phyloP scores from a whole-genome alignment of 805 yeast species.

The Babjeviella inositovora region DNA sequence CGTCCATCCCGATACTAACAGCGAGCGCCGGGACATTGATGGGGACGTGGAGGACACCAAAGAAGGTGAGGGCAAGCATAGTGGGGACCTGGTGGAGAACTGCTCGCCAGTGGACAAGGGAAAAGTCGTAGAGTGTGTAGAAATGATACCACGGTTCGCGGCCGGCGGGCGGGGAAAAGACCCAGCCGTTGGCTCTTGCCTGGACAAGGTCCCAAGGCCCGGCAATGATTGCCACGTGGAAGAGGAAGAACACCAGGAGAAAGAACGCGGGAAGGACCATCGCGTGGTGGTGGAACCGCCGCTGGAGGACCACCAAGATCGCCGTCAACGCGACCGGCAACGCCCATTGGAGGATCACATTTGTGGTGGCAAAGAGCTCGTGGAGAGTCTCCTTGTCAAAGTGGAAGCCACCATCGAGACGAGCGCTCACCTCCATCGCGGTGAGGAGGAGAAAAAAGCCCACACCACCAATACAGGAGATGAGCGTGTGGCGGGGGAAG shows the following conservation, averaged over 20 bases:
- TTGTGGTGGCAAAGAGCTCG: slow-evolving; percentile 17
- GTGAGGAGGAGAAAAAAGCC: slow-evolving; percentile 86
- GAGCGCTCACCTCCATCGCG: slow-evolving; percentile 81
- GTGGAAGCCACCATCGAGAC: slow-evolving; percentile 57
- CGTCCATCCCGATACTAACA: slow-evolving; percentile 73
- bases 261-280: slow-evolving; percentile 71
- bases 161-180: slow-evolving; percentile 50
- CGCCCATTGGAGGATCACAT: slow-evolving; percentile 45
- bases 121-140: slow-evolving; percentile 57
- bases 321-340: slow-evolving; percentile 53
- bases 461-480: slow-evolving; percentile 97
- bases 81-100: slow-evolving; percentile 66
- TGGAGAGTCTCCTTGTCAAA: slow-evolving; percentile 44
- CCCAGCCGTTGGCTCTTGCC: slow-evolving; percentile 73
- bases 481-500: slow-evolving; percentile 89
- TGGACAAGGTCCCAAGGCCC: slow-evolving; percentile 51
- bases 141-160: slow-evolving; percentile 85
- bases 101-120: slow-evolving; percentile 59
- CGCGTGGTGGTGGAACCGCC: slow-evolving; percentile 41
- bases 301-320: slow-evolving; percentile 45
- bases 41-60: slow-evolving; percentile 93
- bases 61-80: slow-evolving; percentile 90
- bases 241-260: slow-evolving; percentile 48
- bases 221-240: slow-evolving; percentile 51
- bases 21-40: slow-evolving; percentile 96